Percentiles rank a stretch among this genome's conserved stretches.
phyloP scores from a whole-genome alignment of 306 rosid species.

The Ormosia emarginata region DNA sequence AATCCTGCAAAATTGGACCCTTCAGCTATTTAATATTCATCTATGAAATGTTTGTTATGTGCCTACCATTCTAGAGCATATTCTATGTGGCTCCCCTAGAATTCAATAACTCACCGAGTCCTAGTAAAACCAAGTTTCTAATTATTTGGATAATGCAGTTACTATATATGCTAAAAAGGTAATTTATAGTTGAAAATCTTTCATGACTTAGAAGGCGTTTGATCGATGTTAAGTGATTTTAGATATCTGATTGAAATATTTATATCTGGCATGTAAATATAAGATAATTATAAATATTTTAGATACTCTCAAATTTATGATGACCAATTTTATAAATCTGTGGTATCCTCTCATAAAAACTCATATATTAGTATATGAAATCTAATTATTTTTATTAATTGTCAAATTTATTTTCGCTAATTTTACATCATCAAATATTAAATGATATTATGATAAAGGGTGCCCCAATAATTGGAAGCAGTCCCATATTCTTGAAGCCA shows the following conservation, averaged over 20 bases:
- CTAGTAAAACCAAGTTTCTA: not conserved
- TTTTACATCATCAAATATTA: not conserved
- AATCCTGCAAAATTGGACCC: slow-evolving; percentile 3
- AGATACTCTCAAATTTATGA: not conserved
- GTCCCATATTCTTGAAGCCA: not conserved
- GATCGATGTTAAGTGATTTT: not conserved
- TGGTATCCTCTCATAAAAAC: not conserved
- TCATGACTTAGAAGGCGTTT: not conserved
- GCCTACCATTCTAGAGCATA: not conserved
- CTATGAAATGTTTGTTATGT: not conserved
- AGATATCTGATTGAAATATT: not conserved
- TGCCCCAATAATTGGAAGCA: slow-evolving; percentile 26
- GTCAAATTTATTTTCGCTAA: not conserved
- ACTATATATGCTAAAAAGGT: not conserved
- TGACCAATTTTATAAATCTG: not conserved
- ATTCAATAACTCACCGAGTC: not conserved
- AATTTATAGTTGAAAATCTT: not conserved
- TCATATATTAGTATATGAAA: not conserved
- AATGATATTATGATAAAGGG: not conserved
- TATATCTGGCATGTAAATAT: not conserved
- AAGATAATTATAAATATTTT: not conserved
- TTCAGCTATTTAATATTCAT: slow-evolving; percentile 6
- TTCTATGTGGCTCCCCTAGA: not conserved
- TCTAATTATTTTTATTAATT: not conserved
- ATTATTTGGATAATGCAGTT: not conserved